Conservation (phyloP, 441 rosid species). For the Pelargonium citronellum region DNA sequence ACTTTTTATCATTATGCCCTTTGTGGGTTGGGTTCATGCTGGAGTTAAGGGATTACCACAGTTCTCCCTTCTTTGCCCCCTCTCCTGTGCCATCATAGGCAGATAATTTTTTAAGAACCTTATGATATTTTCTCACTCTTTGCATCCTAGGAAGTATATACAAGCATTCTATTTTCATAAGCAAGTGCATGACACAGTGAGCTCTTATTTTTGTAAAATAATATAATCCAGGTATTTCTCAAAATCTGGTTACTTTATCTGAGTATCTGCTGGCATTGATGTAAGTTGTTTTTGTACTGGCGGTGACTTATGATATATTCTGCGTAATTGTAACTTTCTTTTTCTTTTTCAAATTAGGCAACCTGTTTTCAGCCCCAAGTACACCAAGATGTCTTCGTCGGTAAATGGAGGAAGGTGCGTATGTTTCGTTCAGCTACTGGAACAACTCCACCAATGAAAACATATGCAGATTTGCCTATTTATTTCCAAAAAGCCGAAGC, state of each 20-base stretch:
- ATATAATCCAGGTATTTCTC: background rate
- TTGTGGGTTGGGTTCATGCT: no score
- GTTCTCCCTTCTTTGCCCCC: no score
- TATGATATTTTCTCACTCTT: background rate
- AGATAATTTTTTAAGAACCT: background rate
- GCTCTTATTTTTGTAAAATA: background rate
- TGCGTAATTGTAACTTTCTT: slow-evolving; percentile 24
- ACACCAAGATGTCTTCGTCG: slow-evolving; percentile 80
- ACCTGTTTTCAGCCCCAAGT: slow-evolving; percentile 95
- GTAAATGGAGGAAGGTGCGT: slow-evolving; percentile 94
- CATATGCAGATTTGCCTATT: slow-evolving; percentile 75
- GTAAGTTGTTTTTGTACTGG: background rate
- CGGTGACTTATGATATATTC: slow-evolving; percentile 1
- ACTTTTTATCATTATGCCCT: no score
- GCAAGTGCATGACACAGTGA: background rate
- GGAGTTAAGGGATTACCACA: no score
- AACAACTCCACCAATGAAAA: slow-evolving; percentile 93
- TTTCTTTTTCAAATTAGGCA: slow-evolving; percentile 53
- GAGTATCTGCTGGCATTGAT: slow-evolving; percentile 11
- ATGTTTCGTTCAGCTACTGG: slow-evolving; percentile 97
- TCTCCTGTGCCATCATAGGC: no score
- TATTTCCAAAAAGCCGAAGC: slow-evolving; percentile 72
- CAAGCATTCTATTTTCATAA: background rate
- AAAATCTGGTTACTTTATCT: slow-evolving; percentile 7
- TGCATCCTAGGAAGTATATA: background rate